Evolutionary conservation across 108 stramenopile species (phyloP).

Genomic region (Skeletonema menzelii): DNA sequence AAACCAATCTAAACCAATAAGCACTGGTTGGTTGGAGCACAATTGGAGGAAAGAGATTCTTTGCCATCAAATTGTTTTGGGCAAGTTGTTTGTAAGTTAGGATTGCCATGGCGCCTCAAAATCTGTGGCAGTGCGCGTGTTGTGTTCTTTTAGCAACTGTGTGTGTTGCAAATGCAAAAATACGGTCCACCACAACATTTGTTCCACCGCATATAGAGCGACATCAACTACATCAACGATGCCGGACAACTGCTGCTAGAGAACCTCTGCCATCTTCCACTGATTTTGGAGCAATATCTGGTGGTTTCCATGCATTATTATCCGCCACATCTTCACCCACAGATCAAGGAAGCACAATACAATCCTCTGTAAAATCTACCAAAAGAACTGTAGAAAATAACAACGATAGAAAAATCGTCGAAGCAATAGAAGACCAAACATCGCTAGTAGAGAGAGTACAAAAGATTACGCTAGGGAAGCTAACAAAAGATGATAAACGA

Average conservation of each 20-base stretch:
- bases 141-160: not conserved
- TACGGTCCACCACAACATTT: not conserved
- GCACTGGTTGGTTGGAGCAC: no score
- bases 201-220: not conserved
- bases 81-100: no score
- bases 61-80: no score
- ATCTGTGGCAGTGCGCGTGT: not conserved
- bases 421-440: not conserved
- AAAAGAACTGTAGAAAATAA: not conserved
- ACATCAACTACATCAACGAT: not conserved
- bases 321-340: not conserved
- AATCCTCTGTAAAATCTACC: not conserved
- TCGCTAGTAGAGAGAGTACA: not conserved
- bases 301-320: not conserved
- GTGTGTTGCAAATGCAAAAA: not conserved
- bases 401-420: not conserved
- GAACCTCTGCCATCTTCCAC: not conserved
- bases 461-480: not conserved
- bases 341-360: not conserved
- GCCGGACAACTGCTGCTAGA: not conserved
- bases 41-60: no score
- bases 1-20: no score
- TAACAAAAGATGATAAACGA: conserved; percentile 15
- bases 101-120: not conserved
- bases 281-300: not conserved